These are phyloP conservation scores for Rubia balearica DNA, from an alignment of 305 asterid genomes.

Conservation along the genomic window DNA sequence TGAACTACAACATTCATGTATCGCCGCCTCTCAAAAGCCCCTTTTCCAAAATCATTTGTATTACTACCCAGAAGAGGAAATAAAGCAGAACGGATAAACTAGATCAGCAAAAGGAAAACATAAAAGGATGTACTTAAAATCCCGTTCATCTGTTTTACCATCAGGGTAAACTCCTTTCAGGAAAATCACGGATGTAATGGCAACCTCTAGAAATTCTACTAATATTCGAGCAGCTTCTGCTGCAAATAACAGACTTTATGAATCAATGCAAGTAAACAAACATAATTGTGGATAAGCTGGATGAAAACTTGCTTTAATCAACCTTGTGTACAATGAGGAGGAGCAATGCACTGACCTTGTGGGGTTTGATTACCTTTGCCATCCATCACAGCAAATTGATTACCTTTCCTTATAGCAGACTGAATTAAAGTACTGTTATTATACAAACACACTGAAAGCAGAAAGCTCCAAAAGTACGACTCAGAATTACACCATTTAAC, in stretches of 20 bases:
- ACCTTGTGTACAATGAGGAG: not conserved
- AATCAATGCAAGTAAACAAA: not conserved
- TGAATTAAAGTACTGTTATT: not conserved
- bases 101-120: not conserved
- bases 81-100: not conserved
- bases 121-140: not conserved
- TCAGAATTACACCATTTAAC: too few species aligned
- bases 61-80: not conserved
- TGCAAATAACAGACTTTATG: constrained; percentile 20
- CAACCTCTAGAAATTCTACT: constrained; percentile 79
- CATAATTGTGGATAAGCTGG: not conserved
- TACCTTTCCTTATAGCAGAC: not conserved
- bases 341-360: constrained; percentile 40
- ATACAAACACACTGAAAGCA: not conserved
- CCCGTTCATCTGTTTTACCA: constrained; percentile 32
- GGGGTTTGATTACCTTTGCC: constrained; percentile 49
- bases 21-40: constrained; percentile 82
- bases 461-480: not conserved
- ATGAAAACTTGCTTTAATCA: not conserved
- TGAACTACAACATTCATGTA: constrained; percentile 90
- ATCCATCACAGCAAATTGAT: constrained; percentile 34
- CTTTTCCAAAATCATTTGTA: constrained; percentile 22
- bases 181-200: constrained; percentile 72
- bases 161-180: constrained; percentile 84
- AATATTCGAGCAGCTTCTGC: constrained; percentile 57